These are phyloP conservation scores for Fraxinus paxiana DNA, from an alignment of 305 asterid species.

Conservation along the genomic window DNA sequence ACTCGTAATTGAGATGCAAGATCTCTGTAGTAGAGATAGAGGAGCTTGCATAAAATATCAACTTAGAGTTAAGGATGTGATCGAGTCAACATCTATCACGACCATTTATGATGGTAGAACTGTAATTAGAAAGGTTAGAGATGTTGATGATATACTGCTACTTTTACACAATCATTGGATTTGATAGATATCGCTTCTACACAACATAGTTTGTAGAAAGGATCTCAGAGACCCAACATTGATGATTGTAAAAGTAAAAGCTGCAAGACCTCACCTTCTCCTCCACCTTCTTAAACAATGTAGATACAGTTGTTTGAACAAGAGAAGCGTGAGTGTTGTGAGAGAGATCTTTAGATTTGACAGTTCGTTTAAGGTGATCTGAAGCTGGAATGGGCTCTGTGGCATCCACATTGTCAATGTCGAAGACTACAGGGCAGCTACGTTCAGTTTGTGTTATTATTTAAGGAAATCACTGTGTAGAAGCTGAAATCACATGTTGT, in stretches of 20 bases:
- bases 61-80: neutral
- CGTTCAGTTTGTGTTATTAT: constrained; percentile 35
- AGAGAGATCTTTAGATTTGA: constrained; percentile 38
- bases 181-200: neutral
- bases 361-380: constrained; percentile 32
- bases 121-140: neutral
- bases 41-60: neutral
- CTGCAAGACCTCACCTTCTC: constrained; percentile 51
- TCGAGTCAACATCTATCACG: neutral
- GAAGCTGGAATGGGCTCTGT: constrained; percentile 33
- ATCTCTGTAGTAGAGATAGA: neutral
- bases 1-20: neutral
- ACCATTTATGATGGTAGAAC: neutral
- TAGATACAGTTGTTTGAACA: constrained; percentile 69
- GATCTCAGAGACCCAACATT: neutral
- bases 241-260: constrained; percentile 9
- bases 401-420: constrained; percentile 35
- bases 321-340: constrained; percentile 41
- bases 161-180: neutral
- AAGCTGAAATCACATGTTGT: constrained; percentile 16
- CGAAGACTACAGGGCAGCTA: constrained; percentile 33
- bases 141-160: neutral
- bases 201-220: neutral
- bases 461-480: constrained; percentile 41
- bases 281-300: constrained; percentile 70